phyloP scores from a whole-genome alignment of 2,329 filamentous ascomycete species.

The Talaromyces sp. region DNA sequence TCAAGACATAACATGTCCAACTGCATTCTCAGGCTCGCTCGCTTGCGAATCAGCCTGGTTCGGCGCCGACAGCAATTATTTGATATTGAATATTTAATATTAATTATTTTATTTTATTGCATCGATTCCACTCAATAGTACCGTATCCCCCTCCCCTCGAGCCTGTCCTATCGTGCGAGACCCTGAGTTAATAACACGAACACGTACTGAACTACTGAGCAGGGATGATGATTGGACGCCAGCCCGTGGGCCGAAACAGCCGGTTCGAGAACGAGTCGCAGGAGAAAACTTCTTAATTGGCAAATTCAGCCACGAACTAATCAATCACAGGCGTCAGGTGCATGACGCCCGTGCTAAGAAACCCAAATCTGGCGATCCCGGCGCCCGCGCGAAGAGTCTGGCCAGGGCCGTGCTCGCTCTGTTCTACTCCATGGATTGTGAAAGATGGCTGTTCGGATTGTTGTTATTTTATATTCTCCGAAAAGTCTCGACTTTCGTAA shows the following conservation, averaged over 20 bases:
- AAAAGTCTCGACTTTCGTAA: too few relatives aligned
- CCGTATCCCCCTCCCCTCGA: too few relatives aligned
- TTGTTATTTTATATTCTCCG: background rate
- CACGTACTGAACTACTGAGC: background rate
- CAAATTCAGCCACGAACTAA: background rate
- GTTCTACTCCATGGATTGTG: background rate
- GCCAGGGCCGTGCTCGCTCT: background rate
- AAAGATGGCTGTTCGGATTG: background rate
- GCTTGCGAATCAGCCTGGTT: background rate
- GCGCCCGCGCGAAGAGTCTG: background rate
- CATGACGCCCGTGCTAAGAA: background rate
- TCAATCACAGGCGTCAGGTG: background rate
- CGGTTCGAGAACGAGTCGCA: background rate
- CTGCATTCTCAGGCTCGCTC: background rate
- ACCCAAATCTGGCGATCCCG: background rate
- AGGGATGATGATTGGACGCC: background rate
- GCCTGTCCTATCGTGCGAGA: too few relatives aligned
- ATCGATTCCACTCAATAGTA: too few relatives aligned
- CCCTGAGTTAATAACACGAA: background rate
- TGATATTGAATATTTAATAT: background rate
- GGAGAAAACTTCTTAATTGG: too few relatives aligned
- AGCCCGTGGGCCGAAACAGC: background rate
- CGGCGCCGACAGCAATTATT: background rate
- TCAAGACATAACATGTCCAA: background rate
- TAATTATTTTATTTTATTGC: too few relatives aligned